Conservation (phyloP, 2,329 filamentous ascomycete genomes). For the Fusarium irregulare region DNA sequence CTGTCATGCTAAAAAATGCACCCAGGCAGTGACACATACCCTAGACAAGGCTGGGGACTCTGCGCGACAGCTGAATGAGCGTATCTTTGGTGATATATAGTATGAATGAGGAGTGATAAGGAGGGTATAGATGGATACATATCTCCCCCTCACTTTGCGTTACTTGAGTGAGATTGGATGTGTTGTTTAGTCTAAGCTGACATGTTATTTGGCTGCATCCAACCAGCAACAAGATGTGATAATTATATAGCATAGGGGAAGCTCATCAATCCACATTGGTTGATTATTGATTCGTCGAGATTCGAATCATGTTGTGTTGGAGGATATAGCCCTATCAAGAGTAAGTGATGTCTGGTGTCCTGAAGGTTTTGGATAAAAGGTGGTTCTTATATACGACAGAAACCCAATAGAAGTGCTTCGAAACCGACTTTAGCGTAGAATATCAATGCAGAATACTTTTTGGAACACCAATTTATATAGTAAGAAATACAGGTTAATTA, state of each 20-base stretch:
- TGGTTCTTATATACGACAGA: background rate
- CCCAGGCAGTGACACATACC: background rate
- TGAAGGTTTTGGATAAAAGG: background rate
- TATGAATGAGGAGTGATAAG: background rate
- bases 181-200: background rate
- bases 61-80: background rate
- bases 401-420: background rate
- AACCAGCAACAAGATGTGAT: background rate
- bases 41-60: background rate
- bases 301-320: background rate
- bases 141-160: background rate
- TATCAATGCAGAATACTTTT: background rate
- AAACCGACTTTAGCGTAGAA: background rate
- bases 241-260: background rate
- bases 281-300: background rate
- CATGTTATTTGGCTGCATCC: background rate
- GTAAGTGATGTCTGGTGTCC: background rate
- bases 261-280: background rate
- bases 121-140: background rate
- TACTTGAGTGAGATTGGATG: background rate
- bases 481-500: background rate
- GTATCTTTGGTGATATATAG: background rate
- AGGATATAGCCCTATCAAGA: background rate
- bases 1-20: background rate
- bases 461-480: background rate